phyloP scores from a whole-genome alignment of 23 red algal species.

The Gracilaria vermiculophylla region DNA sequence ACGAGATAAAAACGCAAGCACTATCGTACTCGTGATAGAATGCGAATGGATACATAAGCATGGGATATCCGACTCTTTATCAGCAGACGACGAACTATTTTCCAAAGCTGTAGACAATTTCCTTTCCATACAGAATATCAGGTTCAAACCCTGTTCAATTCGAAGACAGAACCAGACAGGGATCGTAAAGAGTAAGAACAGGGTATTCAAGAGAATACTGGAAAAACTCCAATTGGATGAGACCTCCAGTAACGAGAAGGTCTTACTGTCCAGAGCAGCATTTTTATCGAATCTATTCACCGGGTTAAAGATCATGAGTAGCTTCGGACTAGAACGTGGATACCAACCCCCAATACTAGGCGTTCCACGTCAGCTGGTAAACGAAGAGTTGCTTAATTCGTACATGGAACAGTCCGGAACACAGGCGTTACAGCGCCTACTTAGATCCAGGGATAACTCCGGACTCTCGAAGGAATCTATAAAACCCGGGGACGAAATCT shows the following conservation, averaged over 20 bases:
- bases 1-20: background rate
- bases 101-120: background rate
- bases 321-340: too few species aligned
- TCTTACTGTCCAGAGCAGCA: conserved; percentile 1
- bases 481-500: background rate
- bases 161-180: background rate
- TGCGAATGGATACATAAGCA: too few species aligned
- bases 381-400: background rate
- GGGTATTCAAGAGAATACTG: background rate
- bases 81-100: background rate
- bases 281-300: conserved; percentile 25
- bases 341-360: background rate
- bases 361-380: background rate
- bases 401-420: background rate
- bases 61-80: background rate
- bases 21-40: too few species aligned
- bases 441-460: background rate
- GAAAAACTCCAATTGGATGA: background rate
- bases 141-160: background rate
- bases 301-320: background rate
- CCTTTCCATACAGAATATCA: background rate
- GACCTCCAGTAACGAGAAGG: background rate
- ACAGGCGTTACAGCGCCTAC: background rate
- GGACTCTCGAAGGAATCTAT: background rate
- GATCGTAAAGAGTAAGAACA: conserved; percentile 3